Conservation (phyloP, 1,139 yeast species). For the Candida pseudoviswanathii region DNA sequence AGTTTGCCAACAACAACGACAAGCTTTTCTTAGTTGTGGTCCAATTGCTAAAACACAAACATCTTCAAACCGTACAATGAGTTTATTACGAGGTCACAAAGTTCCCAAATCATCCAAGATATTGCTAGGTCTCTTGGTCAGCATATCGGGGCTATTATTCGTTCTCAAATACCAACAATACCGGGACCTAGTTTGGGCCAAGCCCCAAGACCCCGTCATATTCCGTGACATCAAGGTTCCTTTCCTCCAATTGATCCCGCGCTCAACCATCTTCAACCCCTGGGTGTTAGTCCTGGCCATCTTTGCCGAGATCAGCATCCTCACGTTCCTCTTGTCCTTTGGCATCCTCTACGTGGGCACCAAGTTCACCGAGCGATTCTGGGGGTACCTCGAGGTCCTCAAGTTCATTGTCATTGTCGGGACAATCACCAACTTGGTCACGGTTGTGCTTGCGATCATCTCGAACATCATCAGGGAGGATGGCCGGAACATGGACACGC, state of each 20-base stretch:
- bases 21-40: not conserved
- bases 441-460: constrained; percentile 44
- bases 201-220: constrained; percentile 9
- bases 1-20: no score
- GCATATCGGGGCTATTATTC: constrained; percentile 28
- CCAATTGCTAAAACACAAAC: not conserved
- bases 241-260: constrained; percentile 70
- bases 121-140: constrained; percentile 26
- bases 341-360: constrained; percentile 54
- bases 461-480: constrained; percentile 41
- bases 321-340: constrained; percentile 52
- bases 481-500: constrained; percentile 41
- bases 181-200: constrained; percentile 24
- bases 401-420: constrained; percentile 62
- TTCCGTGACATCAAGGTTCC: constrained; percentile 56
- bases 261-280: constrained; percentile 60
- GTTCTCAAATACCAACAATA: constrained; percentile 33
- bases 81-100: constrained; percentile 15
- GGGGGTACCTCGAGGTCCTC: constrained; percentile 64
- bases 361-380: constrained; percentile 52
- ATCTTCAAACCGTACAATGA: constrained; percentile 8
- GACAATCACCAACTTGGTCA: constrained; percentile 57
- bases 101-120: constrained; percentile 33
- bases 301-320: constrained; percentile 65
- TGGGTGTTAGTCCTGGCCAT: constrained; percentile 77